Base-by-base conservation (phyloP, 768 basidiomycete species). In the Erythrobasidium yunnanense region DNA sequence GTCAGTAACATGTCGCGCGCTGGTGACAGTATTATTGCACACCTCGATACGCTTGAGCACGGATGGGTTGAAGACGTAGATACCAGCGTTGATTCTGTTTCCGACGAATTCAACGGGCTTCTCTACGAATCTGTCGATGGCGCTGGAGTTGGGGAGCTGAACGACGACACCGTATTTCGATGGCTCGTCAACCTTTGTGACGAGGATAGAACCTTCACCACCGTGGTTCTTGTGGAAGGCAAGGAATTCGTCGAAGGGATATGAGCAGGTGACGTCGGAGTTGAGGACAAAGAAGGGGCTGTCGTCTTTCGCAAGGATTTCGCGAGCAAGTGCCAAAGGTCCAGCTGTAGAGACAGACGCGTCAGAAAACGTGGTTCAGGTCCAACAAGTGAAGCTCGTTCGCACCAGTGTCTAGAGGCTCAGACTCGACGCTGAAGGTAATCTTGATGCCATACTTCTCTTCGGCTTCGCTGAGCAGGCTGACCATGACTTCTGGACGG, bases 41-140 rank as follows among this genome's bases (percentile, higher is more conserved):
- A 77, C 77, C 74, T 80, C 77, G 70, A 80, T 80, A 62, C 79
- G 76, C 72, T 78, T 70, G 67, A 80, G 73, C 49, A 80, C 74
- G 42, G 71, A 74, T n/a, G 79, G 79, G 78, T 79, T 78, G 79
- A 80, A 79, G 72, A 80, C 78, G 77, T 80, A 80, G 74, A 80
- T 79, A 73, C 79, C 79, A 66, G 79, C 79, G 75, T 80, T 80
- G 75, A 80, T 79, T 63, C 78, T 71, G 77, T 80, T 80, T 32
- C 79, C 79, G 63, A 80, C 79, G 66, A 79, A 80, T 65, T 78
- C 77, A 56, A 78, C 76, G 29, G 79, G 79, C 75, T 80, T 80
- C 74, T 80, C 79, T 62, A 80, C 79, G 74, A 80, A 80, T 66
- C 78, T 77, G 74, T 80, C 78, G 68, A 80, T 80, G 45, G 76